Percentiles rank a stretch among this genome's conserved stretches.
phyloP scores from a whole-genome alignment of 495 filamentous ascomycete genomes.

The Xylona heveae region DNA sequence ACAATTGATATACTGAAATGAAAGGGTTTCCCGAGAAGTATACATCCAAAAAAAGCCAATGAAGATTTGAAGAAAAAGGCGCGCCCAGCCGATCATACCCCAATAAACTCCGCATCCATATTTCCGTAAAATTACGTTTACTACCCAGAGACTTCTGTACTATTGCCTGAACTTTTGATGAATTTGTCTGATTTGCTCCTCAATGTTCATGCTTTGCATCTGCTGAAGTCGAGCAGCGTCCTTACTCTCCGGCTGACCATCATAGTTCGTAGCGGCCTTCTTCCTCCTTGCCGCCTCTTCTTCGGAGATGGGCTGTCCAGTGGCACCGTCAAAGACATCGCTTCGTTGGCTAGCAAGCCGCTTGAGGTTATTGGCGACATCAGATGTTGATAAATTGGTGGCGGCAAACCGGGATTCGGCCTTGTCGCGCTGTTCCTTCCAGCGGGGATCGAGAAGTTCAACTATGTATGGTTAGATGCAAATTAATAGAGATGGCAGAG shows the following conservation, averaged over 20 bases:
- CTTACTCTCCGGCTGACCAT: conserved; percentile 39
- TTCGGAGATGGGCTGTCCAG: conserved; percentile 40
- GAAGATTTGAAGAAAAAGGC: too few species aligned
- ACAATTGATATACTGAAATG: too few species aligned
- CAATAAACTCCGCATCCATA: too few species aligned
- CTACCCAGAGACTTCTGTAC: too few species aligned
- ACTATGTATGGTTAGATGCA: conserved; percentile 19
- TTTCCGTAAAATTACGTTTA: too few species aligned
- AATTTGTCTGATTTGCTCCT: conserved; percentile 50
- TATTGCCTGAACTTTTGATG: conserved; percentile 32
- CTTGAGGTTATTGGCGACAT: conserved; percentile 88
- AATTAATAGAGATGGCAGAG: conserved; percentile 1
- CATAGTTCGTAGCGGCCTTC: conserved; percentile 40
- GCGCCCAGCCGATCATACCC: too few species aligned
- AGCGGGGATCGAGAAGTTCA: conserved; percentile 82
- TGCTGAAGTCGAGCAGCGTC: conserved; percentile 32
- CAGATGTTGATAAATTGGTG: conserved; percentile 67
- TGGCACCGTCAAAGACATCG: conserved; percentile 72
- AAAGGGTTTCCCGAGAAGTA: too few species aligned
- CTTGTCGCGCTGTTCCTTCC: conserved; percentile 89
- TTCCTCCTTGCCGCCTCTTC: conserved; percentile 65
- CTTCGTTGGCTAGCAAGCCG: conserved; percentile 81
- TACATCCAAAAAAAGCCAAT: too few species aligned
- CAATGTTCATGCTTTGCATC: conserved; percentile 40
- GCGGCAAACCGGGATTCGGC: conserved; percentile 64